Evolutionary conservation across 345 rosid species (phyloP).

Genomic region (Rubroshorea leprosula): DNA sequence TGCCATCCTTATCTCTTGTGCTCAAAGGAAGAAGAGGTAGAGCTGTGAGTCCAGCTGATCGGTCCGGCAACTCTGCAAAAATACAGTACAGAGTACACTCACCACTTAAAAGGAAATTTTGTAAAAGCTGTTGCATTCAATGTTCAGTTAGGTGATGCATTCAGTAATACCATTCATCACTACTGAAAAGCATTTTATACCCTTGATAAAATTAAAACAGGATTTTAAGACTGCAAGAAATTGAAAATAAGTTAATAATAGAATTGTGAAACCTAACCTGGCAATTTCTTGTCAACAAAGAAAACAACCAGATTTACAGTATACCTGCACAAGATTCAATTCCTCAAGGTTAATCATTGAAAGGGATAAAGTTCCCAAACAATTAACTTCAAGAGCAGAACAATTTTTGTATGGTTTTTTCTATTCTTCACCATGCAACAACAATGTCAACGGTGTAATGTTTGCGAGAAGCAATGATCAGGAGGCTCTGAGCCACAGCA

Average conservation of each 20-base stretch:
- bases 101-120: background rate
- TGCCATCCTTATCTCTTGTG: constrained; percentile 43
- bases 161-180: background rate
- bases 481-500: constrained; percentile 66
- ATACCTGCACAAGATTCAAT: constrained; percentile 46
- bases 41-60: constrained; percentile 37
- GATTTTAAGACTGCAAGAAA: too few relatives aligned
- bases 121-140: background rate
- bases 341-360: background rate
- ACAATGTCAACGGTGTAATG: constrained; percentile 80
- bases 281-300: constrained; percentile 63
- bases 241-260: background rate
- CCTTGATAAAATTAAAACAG: too few relatives aligned
- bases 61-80: constrained; percentile 63
- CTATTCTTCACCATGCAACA: constrained; percentile 86
- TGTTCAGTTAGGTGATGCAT: background rate
- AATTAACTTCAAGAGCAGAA: background rate
- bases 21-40: constrained; percentile 45
- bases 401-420: too few relatives aligned
- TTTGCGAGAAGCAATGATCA: constrained; percentile 82
- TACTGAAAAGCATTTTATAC: too few relatives aligned
- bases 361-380: background rate
- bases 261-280: constrained; percentile 37
- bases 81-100: constrained; percentile 8
- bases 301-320: constrained; percentile 68